phyloP scores from a whole-genome alignment of 2,329 filamentous ascomycete species.

The Microcera coccophila region DNA sequence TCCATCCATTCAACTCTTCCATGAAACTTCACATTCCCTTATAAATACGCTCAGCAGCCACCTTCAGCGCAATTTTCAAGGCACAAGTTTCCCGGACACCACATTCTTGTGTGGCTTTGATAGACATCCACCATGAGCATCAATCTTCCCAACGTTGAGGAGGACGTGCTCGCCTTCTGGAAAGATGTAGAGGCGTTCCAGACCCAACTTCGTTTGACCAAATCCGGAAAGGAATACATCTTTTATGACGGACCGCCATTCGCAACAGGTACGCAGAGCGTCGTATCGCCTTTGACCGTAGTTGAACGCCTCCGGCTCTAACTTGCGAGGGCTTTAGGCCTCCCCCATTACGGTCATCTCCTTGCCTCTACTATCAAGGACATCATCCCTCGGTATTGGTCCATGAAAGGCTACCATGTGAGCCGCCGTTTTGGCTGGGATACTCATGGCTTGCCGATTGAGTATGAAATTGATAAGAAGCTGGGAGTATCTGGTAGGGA shows the following conservation, averaged over 20 bases:
- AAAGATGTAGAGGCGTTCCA: constrained; percentile 24
- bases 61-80: too few relatives aligned
- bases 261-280: constrained; percentile 54
- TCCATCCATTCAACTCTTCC: too few relatives aligned
- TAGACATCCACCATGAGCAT: constrained; percentile 1
- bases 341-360: constrained; percentile 67
- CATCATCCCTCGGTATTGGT: constrained; percentile 94
- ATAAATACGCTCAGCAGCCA: too few relatives aligned
- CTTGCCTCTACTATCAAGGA: constrained; percentile 95
- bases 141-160: constrained; percentile 4
- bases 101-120: too few relatives aligned
- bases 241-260: constrained; percentile 91
- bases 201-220: constrained; percentile 49
- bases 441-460: constrained; percentile 87
- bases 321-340: constrained; percentile 29
- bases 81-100: too few relatives aligned
- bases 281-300: too few relatives aligned
- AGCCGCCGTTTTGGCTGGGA: constrained; percentile 95
- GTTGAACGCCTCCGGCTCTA: too few relatives aligned
- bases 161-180: constrained; percentile 12
- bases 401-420: constrained; percentile 92
- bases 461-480: constrained; percentile 97
- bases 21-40: too few relatives aligned
- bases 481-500: constrained; percentile 82
- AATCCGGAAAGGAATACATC: constrained; percentile 75